Base-by-base conservation (phyloP, 2,329 filamentous ascomycete species). In the Knoxdaviesia proteae region DNA sequence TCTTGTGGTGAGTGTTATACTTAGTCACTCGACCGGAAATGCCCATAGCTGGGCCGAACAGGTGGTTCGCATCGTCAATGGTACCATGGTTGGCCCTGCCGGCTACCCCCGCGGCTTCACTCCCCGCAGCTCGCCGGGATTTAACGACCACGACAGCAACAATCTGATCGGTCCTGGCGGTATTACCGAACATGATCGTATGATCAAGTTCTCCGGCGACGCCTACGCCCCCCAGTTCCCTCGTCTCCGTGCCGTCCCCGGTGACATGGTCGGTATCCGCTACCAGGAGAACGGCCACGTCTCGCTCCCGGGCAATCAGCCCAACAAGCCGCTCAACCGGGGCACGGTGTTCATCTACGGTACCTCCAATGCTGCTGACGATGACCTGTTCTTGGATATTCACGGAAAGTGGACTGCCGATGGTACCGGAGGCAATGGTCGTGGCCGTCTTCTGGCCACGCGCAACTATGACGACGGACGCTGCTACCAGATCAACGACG, bases 381-480 rank as follows among this genome's bases (percentile, higher is more conserved):
- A 60, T 39, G 68, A 71, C 49, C 63, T 56, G 37, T 56, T 68
- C 42, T 58, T 60, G 35, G 74, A 84, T 53, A 78, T 94, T 34
- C 75, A 93, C 49, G 65, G 78, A 42, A 57, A 65, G 34, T 96
- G 90, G 90, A 94, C 75, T 39, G 57, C 67, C 11, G 76, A 84
- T 44, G 87, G 87, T 47, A 80, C 71, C 5, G 86, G 87, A 20
- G 88, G 87, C 29, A 77, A 94, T 55, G 67, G 71, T 40, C 74
- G 80, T 36, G 90, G 90, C 33, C 65, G 67, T 37, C 74, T 96
- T 8, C 63, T 96, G 35, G 74, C 79, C 0, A 80, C 74, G 1
- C 77, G 84, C 50, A 76, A 81, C 62, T 98, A 77, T 56, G 90
- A 96, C 52, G 90, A 98, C 52, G 81, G 80, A 31, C 80, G 84